Base-by-base conservation (phyloP, 2,329 filamentous ascomycete genomes). In the Dryadomyces quercivorus region DNA sequence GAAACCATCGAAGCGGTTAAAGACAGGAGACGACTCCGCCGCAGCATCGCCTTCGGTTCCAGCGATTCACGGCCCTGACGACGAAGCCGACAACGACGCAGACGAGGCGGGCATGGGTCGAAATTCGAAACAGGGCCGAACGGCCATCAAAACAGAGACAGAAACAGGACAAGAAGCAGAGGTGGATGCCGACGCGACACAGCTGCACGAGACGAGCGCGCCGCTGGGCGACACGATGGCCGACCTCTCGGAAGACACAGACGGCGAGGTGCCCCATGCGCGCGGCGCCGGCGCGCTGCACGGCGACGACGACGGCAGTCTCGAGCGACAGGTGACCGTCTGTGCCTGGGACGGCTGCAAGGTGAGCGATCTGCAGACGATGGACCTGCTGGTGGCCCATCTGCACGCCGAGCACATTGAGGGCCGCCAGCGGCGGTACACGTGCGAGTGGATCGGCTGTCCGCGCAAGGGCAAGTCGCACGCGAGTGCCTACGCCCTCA, bases 391-490 rank as follows among this genome's bases (percentile, higher is more conserved):
- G 46, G 87, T 93, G 45, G 80, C 87, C 62, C 87, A 93, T 64
- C 87, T 93, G 57, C 92, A 97, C 70, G 86, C 90, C 64, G 88
- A 92, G 56, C 93, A 98, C 69, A 95, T 97, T 64, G 89, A 93
- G 65, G 88, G 84, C 58, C 82, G 91, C 54, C 88, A 93, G 72
- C 95, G 95, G 72, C 95, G 93, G 69, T 97, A 97, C 67, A 90
- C 88, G n/a, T 98, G 93, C 70, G 92, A 97, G 70, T 98, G 93
- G 93, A 82, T 80, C 57, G 92, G 92, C 61, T 98, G 93, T 67
- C 78, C 77, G 53, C 75, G 91, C 58, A 97, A 95, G 72, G 89
- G 90, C 57, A 82, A 93, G 69, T 84, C 88, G 18, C 93, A 98
- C 70, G 92, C 92, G 1, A 95, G 90, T 64, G 93, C 89, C 2